Percentiles rank a stretch among this genome's conserved stretches.
Conservation (phyloP, 495 filamentous ascomycete genomes). For the Neurospora cerealis region DNA sequence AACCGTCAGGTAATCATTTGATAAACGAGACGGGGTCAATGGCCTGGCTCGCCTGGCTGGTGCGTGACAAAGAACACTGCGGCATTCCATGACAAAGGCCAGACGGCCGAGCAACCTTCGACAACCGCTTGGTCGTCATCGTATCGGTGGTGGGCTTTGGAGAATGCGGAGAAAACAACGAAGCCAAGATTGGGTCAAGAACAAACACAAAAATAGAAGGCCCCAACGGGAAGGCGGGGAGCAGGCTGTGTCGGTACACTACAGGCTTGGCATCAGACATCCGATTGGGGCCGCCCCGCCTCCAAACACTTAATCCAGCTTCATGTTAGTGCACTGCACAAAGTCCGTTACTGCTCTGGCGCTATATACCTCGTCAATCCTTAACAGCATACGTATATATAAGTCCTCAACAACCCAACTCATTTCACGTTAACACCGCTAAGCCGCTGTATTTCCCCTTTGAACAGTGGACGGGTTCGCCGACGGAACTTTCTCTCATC, state of each 20-base stretch:
- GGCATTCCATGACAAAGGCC: not conserved
- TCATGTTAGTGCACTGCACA: not conserved
- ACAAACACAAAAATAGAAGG: not conserved
- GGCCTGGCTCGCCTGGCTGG: not conserved
- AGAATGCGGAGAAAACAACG: not conserved
- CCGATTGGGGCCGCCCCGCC: not conserved
- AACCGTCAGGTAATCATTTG: not conserved
- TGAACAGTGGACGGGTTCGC: not conserved
- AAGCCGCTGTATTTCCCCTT: not conserved
- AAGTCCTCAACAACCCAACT: not conserved
- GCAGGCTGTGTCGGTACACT: not conserved
- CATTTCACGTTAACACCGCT: not conserved
- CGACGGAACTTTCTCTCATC: not conserved
- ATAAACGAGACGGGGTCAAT: not conserved
- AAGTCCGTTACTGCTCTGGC: not conserved
- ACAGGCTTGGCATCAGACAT: not conserved
- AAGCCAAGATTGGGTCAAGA: not conserved
- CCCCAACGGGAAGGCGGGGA: not conserved
- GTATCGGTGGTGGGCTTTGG: not conserved
- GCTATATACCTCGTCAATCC: accelerated
- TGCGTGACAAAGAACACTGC: not conserved
- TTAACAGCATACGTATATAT: not conserved
- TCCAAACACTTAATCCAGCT: not conserved
- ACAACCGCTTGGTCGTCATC: not conserved
- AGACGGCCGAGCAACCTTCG: not conserved